phyloP scores from a whole-genome alignment of 2,329 filamentous ascomycete genomes.

The Trichocomaceae sp. region DNA sequence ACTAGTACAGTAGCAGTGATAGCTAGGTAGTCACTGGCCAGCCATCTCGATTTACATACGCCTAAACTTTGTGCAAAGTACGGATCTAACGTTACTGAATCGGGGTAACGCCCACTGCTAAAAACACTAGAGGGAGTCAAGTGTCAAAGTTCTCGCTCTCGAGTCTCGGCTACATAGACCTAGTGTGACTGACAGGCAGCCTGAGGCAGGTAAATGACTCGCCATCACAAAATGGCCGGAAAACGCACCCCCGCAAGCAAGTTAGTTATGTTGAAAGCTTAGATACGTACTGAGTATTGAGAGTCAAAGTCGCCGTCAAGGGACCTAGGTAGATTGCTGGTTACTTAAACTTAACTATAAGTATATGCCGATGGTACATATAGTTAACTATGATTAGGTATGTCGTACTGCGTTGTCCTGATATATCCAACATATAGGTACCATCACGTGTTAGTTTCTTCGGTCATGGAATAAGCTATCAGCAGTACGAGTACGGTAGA shows the following conservation, averaged over 20 bases:
- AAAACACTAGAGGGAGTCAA: background rate
- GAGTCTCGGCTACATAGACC: background rate
- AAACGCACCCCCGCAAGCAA: background rate
- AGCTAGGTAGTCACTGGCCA: background rate
- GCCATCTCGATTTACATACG: background rate
- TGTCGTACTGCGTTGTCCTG: no score
- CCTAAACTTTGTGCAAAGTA: background rate
- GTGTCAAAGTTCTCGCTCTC: background rate
- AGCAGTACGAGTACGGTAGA: background rate
- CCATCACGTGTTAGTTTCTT: background rate
- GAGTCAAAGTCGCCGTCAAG: no score
- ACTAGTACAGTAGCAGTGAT: background rate
- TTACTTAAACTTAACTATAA: background rate
- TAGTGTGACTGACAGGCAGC: background rate
- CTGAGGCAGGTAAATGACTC: background rate
- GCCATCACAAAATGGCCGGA: background rate
- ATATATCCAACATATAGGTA: background rate
- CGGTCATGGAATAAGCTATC: background rate
- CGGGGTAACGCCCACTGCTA: background rate
- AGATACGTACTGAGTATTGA: background rate
- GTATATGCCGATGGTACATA: no score
- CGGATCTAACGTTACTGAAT: conserved; percentile 1
- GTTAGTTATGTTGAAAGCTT: background rate
- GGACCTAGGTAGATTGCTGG: no score
- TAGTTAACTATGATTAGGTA: no score